These are phyloP conservation scores for Fusarium sp. DNA, from an alignment of 2,329 filamentous ascomycete species.

Conservation along the genomic window DNA sequence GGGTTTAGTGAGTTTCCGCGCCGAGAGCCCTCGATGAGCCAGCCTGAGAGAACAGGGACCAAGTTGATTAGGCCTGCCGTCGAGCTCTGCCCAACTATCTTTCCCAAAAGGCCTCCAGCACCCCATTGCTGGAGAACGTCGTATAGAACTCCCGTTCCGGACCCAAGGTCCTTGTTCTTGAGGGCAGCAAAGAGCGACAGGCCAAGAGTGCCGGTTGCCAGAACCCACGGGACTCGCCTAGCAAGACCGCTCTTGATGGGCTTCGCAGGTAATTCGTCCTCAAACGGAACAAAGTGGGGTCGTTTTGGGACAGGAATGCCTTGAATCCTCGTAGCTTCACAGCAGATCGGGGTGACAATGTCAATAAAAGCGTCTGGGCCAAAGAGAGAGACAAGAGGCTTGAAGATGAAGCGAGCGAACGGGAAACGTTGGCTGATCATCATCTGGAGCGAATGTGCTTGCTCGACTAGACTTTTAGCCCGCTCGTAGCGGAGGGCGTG, in stretches of 20 bases:
- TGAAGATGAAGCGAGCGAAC: not conserved
- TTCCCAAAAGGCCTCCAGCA: not conserved
- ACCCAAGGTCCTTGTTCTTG: not conserved
- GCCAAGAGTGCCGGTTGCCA: not conserved
- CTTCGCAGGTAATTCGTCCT: not conserved
- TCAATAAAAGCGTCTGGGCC: not conserved
- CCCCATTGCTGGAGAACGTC: accelerated
- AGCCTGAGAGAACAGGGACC: accelerated
- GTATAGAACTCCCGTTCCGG: not conserved
- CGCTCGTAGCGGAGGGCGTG: not conserved
- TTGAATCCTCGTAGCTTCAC: not conserved
- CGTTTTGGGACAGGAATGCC: not conserved
- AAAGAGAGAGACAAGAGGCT: accelerated
- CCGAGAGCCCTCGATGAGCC: not conserved
- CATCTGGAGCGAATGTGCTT: not conserved
- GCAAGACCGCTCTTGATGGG: not conserved
- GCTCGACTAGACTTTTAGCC: not conserved
- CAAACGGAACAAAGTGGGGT: not conserved
- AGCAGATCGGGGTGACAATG: not conserved
- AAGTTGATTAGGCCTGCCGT: accelerated
- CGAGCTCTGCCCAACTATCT: not conserved
- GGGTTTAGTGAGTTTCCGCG: not conserved
- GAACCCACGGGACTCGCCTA: not conserved
- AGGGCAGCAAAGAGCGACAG: not conserved
- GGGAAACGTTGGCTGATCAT: not conserved